Base-by-base conservation (phyloP, 441 rosid species). In the Croton laevigatus region DNA sequence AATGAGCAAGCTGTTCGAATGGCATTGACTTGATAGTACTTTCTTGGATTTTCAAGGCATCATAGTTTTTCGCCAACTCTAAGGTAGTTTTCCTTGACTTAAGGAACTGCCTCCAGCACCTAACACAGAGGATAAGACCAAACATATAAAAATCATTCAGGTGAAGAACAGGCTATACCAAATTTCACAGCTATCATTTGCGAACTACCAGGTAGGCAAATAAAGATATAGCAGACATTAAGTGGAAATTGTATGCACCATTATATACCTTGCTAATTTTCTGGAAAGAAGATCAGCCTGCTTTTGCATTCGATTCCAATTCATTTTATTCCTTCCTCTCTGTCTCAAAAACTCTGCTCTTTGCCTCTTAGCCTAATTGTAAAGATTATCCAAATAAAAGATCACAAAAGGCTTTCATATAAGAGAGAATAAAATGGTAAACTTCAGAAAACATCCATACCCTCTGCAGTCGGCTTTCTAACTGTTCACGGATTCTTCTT, bases 311-410 rank as follows among this genome's bases (percentile, higher is more conserved):
- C 79, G 80, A 70, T 75, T 82, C 73, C 75, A 81, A 68, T 78
- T 80, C 68, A 79, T 76, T 66, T 72, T 82, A 67, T 80, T 86
- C 74, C 89, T 84, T 70, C 82, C 87, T 78, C 96, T 89, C 82
- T 89, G 97, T 80, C 86, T 89, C 87, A 95, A 81, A 80, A 85
- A 93, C 81, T 95, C 98, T 10, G 97, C 95, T 72, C 98, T 85
- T 60, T 88, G 94, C 64, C 94, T 85, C 79, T 78, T 93, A 57
- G 99, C 99, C 98, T 95, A 64, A 60, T 73, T 71, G 59, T 58
- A 17, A 66, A 32, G 38, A 75, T 77, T 40, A 53, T 27, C 23
- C 37, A 62, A 54, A 49, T 2, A 63, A 40, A 57, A 14, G 44
- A 27, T 12, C 17, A 8, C 14, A 42, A 36, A 20, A 64, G 16